Conservation (phyloP, 768 basidiomycete species). For the Lentinula lateritia region DNA sequence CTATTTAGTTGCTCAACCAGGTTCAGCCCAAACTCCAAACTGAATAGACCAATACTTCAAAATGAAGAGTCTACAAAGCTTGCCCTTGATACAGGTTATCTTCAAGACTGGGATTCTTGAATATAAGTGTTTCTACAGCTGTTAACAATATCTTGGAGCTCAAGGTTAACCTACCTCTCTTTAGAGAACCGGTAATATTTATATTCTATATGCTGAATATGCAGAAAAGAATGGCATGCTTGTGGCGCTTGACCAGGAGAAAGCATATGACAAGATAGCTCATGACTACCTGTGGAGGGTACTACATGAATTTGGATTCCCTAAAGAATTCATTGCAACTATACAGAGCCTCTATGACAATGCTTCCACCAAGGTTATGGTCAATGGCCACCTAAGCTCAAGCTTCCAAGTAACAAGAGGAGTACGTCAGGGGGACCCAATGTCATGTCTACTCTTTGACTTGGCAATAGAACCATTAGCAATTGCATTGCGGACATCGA, state of each 20-base stretch:
- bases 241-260: background rate
- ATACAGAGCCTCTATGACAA: constrained; percentile 9
- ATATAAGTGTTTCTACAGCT: background rate
- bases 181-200: background rate
- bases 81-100: too few species aligned
- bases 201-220: too few species aligned
- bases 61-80: too few species aligned
- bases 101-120: background rate
- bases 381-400: constrained; percentile 11
- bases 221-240: constrained; percentile 8
- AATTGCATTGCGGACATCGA: constrained; percentile 6
- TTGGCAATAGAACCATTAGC: constrained; percentile 11
- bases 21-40: background rate
- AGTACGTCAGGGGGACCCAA: constrained; percentile 15
- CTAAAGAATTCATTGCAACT: constrained; percentile 9
- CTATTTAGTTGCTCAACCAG: background rate
- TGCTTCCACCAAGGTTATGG: constrained; percentile 1
- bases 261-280: constrained; percentile 5
- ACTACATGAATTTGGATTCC: constrained; percentile 5
- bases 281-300: constrained; percentile 8
- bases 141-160: too few species aligned
- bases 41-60: background rate
- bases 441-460: constrained; percentile 13
- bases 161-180: background rate
- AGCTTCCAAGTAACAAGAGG: constrained; percentile 11